These are phyloP conservation scores for Hypoxylon sp. DNA, from an alignment of 2,329 filamentous ascomycete species.

Conservation along the genomic window DNA sequence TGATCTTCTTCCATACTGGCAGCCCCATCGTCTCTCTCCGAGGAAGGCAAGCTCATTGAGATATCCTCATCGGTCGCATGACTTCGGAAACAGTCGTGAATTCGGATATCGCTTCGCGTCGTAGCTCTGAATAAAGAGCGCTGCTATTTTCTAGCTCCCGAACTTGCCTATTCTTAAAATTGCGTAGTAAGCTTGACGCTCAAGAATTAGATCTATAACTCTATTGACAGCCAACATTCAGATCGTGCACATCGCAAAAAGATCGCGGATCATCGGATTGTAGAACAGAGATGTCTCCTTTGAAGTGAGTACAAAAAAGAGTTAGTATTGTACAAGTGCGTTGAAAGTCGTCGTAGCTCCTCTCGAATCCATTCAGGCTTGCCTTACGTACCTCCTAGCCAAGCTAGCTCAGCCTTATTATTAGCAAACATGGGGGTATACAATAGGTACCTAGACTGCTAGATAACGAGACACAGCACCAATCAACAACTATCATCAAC, in stretches of 20 bases:
- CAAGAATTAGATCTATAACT: slow-evolving; percentile 13
- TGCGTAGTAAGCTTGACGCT: slow-evolving; percentile 41
- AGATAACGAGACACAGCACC: slow-evolving; percentile 16
- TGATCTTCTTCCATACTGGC: slow-evolving; percentile 58
- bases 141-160: slow-evolving; percentile 4
- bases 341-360: slow-evolving; percentile 32
- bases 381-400: slow-evolving; percentile 25
- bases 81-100: slow-evolving; percentile 37
- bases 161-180: slow-evolving; percentile 8
- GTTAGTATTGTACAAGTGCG: slow-evolving; percentile 8
- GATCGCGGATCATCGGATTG: slow-evolving; percentile 8
- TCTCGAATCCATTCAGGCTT: slow-evolving; percentile 36
- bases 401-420: slow-evolving; percentile 45
- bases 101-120: slow-evolving; percentile 17
- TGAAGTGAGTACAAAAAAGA: slow-evolving; percentile 11
- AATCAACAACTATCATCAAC: slow-evolving; percentile 25
- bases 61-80: slow-evolving; percentile 49
- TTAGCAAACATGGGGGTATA: slow-evolving; percentile 31
- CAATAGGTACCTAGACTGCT: too few species aligned
- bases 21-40: slow-evolving; percentile 61
- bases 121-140: slow-evolving; percentile 3
- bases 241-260: slow-evolving; percentile 12
- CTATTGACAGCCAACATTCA: slow-evolving; percentile 17
- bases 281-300: slow-evolving; percentile 4
- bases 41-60: slow-evolving; percentile 52